Evolutionary conservation across 345 rosid species (phyloP).

Genomic region (Moringa oleifera): DNA sequence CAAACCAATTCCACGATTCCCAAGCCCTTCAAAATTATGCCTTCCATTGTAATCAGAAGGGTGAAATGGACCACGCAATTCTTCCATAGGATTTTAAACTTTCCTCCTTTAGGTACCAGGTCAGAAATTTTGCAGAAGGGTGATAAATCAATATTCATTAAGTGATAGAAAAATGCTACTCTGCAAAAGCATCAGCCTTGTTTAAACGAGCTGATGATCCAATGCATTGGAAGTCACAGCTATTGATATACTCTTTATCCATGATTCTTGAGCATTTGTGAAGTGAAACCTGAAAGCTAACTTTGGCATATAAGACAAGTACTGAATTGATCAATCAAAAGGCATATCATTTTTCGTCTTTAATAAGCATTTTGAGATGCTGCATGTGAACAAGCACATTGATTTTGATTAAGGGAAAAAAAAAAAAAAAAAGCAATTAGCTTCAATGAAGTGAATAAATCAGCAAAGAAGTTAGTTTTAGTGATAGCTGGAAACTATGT

Average conservation of each 20-base stretch:
- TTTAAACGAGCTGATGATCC: constrained; percentile 8
- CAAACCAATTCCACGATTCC: constrained; percentile 35
- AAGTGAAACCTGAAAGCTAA: constrained; percentile 13
- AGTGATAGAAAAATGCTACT: not conserved
- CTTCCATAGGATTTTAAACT: constrained; percentile 41
- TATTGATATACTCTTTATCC: constrained; percentile 4
- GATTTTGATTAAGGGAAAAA: too few relatives aligned
- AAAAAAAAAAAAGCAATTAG: not conserved
- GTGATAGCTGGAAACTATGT: too few relatives aligned
- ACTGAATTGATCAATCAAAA: too few relatives aligned
- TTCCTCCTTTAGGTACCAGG: constrained; percentile 18
- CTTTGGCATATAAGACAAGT: too few relatives aligned
- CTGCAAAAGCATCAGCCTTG: constrained; percentile 12
- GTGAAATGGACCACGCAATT: constrained; percentile 26
- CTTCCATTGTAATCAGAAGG: constrained; percentile 29
- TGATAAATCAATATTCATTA: constrained; percentile 23
- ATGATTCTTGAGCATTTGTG: constrained; percentile 16
- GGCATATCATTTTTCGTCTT: not conserved
- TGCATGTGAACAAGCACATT: not conserved
- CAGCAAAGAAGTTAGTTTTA: too few relatives aligned
- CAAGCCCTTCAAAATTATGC: constrained; percentile 32
- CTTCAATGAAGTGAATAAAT: not conserved
- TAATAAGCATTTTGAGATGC: too few relatives aligned
- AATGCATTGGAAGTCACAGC: constrained; percentile 7
- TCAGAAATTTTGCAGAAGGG: constrained; percentile 14